Base-by-base conservation (phyloP, 176 grass and related monocot genomes). In the Aegilops tauschii region DNA sequence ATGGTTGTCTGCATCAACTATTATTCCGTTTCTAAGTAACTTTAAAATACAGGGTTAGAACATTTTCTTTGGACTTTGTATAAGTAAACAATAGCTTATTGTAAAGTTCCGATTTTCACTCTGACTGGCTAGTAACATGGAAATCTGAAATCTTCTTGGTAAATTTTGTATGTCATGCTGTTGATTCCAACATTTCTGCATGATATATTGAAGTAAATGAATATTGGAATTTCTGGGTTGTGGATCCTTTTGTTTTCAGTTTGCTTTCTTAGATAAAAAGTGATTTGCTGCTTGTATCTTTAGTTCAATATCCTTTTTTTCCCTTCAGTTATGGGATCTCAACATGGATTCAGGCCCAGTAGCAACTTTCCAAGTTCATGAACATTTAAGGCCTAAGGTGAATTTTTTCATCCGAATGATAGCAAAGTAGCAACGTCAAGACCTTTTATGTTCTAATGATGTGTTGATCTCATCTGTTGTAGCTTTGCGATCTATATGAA, bases 401-500 rank as follows among this genome's bases (percentile, higher is more conserved):
- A 92, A 71, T n/a, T 82, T 66, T 78, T 83, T 65, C 40, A 86
- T 86, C 64, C 69, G 29, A 76, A 70, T 86, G 73, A 69, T 82
- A 72, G 37, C 49, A 40, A 54, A 79, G 79, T 79, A 80, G 73
- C 62, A 37, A 31, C 88, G 7, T 35, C 74, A 73, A 82, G n/a
- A 81, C 12, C 47, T 77, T 49, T 36, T 77, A 81, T 83, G 64
- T 56, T 78, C 73, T 90, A 64, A 72, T 71, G 52, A 3, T 71
- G 13, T 90, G 49, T 21, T 85, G 56, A 81, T 74, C 12, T 54
- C 5, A 64, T 77, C 25, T 86, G 82, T 80, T 92, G 47, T 76
- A 97, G 94, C 87, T 97, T 76, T 97, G 94, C 72, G 94, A 97
- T 87, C 81, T 97, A 77, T 97, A 97, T 10, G 94, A 97, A 81